phyloP scores from a whole-genome alignment of 2,329 filamentous ascomycete species.

The Septoria petroselini region DNA sequence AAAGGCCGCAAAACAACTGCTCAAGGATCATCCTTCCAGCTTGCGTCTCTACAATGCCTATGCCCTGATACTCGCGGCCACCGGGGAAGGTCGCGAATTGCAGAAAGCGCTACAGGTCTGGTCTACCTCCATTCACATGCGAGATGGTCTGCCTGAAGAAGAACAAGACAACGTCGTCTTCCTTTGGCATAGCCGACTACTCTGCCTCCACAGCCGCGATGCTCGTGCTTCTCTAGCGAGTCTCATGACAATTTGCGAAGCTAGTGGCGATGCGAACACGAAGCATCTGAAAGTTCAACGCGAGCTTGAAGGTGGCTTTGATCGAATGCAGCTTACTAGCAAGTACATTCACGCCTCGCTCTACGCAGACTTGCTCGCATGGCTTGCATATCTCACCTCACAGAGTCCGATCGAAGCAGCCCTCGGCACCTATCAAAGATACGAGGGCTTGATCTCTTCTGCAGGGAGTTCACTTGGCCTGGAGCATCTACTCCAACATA shows the following conservation, averaged over 20 bases:
- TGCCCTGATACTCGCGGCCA: conserved; percentile 65
- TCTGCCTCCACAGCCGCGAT: conserved; percentile 47
- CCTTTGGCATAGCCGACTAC: conserved; percentile 63
- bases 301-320: conserved; percentile 53
- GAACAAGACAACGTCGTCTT: conserved; percentile 42
- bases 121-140: conserved; percentile 62
- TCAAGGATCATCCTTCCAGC: conserved; percentile 66
- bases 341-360: conserved; percentile 51
- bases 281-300: conserved; percentile 52
- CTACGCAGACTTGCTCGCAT: conserved; percentile 59
- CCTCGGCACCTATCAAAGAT: conserved; percentile 40
- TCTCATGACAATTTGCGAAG: conserved; percentile 4
- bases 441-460: conserved; percentile 42
- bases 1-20: conserved; percentile 67
- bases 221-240: conserved; percentile 2
- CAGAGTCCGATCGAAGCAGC: conserved; percentile 37
- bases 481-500: conserved; percentile 67
- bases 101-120: conserved; percentile 64
- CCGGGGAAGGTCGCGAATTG: conserved; percentile 46
- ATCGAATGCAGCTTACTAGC: conserved; percentile 55
- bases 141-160: conserved; percentile 39
- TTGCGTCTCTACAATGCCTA: conserved; percentile 75
- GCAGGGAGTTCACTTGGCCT: conserved; percentile 27
- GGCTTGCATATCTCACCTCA: conserved; percentile 65
- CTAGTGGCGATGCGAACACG: conserved; percentile 1